phyloP scores from a whole-genome alignment of 1,284 basidiomycete genomes.

The Puccinia triticina region DNA sequence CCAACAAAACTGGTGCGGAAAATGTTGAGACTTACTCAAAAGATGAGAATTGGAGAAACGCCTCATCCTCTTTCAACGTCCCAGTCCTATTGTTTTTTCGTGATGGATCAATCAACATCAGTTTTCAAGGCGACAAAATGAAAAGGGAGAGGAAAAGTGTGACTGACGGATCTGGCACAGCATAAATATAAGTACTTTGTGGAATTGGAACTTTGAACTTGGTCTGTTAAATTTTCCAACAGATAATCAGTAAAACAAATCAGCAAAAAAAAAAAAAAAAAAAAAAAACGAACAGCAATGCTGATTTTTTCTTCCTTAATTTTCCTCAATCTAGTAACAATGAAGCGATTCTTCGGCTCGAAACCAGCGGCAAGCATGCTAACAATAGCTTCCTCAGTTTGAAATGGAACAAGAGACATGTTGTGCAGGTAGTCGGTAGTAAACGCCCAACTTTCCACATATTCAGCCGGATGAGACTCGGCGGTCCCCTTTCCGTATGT shows the following conservation, averaged over 20 bases:
- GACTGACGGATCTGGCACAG: constrained; percentile 43
- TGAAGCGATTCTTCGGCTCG: background rate
- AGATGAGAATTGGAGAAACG: constrained; percentile 33
- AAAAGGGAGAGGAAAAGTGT: background rate
- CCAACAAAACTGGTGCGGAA: background rate
- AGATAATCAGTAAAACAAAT: background rate
- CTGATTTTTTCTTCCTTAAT: constrained; percentile 18
- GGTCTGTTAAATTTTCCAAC: background rate
- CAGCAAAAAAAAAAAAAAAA: no score
- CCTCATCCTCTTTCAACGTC: constrained; percentile 36
- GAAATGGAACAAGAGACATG: constrained; percentile 4
- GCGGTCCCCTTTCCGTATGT: background rate
- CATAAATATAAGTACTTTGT: constrained; percentile 42
- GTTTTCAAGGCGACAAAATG: background rate
- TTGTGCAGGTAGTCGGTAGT: constrained; percentile 8
- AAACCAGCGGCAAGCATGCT: constrained; percentile 39
- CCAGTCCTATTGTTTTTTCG: constrained; percentile 2
- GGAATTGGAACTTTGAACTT: constrained; percentile 34
- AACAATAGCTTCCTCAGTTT: background rate
- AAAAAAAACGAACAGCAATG: constrained; percentile 10
- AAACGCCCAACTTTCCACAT: background rate
- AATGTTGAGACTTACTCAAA: constrained; percentile 28
- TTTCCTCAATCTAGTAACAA: constrained; percentile 25
- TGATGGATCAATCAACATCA: background rate
- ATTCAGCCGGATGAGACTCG: background rate